Evolutionary conservation across 1,284 basidiomycete species (phyloP), one percentile per base, ranked within the genome.

Genomic region (Mycena citricolor): DNA sequence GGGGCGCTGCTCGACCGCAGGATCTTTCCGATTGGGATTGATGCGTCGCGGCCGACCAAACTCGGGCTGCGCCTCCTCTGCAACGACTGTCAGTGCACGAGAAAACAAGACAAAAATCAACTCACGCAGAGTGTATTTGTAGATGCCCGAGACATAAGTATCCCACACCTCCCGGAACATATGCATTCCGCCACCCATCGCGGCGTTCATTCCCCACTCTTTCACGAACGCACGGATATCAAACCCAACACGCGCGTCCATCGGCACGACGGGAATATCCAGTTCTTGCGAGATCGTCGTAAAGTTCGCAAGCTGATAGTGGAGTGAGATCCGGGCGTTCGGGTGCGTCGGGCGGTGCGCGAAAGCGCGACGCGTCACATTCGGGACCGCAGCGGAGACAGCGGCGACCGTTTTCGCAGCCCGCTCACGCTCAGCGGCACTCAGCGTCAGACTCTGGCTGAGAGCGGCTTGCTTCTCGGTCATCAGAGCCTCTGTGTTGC

Each of bases 151-250:
- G 16, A 93, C 84, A 5, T 71, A 68, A 53, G 76, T 66, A 49
- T 83, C 75, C 87, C 91, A 94, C 29, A 83, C 73, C 54, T 81
- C 79, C 54, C 92, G 73, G 80, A 84, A 94, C 81, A 94, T 92
- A 62, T 89, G 85, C 16, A 77, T 79, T 5, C 86, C 92, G 10
- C 85, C 86, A 21, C 82, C 83, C 29, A 64, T 60, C 23, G 67
- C 64, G 12, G 62, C 69, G 52, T 76, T 69, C 37, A 93, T 65
- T 8, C 68, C 70, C 66, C 84, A 76, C 45, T 70, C 54, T 28
- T 64, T 62, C 33, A 77, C 67, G 57, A 91, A 93, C 13, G 65
- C 66, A 32, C 86, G 73, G 23, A 88, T 70, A 61, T 84, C 63
- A 60, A 94, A 91, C 10, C 73, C 68, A 1, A 67, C 60, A 5